These are phyloP conservation scores for Coniferiporia weirii DNA, from an alignment of 1,284 basidiomycete species.

Conservation along the genomic window DNA sequence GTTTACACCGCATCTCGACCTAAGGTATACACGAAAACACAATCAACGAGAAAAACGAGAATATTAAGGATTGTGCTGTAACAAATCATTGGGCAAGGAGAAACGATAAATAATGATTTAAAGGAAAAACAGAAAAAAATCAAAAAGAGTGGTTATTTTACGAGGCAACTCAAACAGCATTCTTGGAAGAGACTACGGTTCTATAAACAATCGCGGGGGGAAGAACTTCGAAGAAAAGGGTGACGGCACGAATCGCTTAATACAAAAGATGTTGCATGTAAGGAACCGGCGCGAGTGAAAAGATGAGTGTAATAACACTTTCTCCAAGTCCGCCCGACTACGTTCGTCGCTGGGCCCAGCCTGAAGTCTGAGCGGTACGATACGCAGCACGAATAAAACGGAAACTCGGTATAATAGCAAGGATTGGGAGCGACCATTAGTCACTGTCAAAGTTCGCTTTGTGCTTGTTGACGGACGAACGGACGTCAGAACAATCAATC, in stretches of 20 bases:
- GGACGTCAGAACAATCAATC: conserved; percentile 20
- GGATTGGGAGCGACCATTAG: conserved; percentile 25
- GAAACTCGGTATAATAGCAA: conserved; percentile 39
- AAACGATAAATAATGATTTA: not conserved
- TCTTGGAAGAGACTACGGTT: not conserved
- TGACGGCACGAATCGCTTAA: not conserved
- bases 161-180: not conserved
- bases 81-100: no score
- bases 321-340: conserved; percentile 33
- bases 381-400: conserved; percentile 51
- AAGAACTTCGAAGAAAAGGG: not conserved
- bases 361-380: conserved; percentile 51
- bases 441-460: conserved; percentile 16
- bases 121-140: not conserved
- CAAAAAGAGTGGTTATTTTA: not conserved
- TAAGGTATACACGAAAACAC: no score
- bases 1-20: no score
- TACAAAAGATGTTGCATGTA: not conserved
- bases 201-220: not conserved
- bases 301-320: not conserved
- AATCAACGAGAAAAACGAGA: no score
- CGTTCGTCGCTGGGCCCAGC: conserved; percentile 55
- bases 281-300: not conserved
- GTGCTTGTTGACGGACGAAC: conserved; percentile 5
- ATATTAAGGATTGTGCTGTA: no score